A percentile compares a stretch with the other conserved stretches of the same genome.
These are phyloP conservation scores for Didymella pinodella DNA, from an alignment of 2,329 filamentous ascomycete genomes.

Conservation along the genomic window DNA sequence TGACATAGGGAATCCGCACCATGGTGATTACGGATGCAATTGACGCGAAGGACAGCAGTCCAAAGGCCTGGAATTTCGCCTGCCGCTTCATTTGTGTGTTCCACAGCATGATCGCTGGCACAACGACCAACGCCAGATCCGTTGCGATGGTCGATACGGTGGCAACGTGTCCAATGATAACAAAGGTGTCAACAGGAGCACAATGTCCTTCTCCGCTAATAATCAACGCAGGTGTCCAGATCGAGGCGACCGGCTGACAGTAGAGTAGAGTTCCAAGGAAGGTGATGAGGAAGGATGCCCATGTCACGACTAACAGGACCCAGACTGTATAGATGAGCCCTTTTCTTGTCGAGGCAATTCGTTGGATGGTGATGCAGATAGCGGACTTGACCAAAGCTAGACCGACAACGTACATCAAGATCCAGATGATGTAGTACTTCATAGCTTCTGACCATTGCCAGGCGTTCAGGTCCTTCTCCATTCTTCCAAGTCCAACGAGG, in stretches of 20 bases:
- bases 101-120: constrained; percentile 34
- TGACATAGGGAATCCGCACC: constrained; percentile 33
- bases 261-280: constrained; percentile 33
- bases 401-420: constrained; percentile 34
- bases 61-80: constrained; percentile 33
- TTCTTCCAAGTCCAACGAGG: constrained; percentile 31
- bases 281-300: constrained; percentile 34
- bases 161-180: constrained; percentile 33
- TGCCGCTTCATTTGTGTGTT: constrained; percentile 37
- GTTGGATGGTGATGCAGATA: constrained; percentile 36
- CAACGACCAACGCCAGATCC: constrained; percentile 30
- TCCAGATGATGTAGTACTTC: constrained; percentile 40
- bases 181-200: constrained; percentile 28
- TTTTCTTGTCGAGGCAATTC: constrained; percentile 33
- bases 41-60: constrained; percentile 32
- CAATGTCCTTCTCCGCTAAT: constrained; percentile 26
- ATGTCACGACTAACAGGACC: constrained; percentile 27
- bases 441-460: constrained; percentile 32
- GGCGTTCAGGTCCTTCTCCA: constrained; percentile 27
- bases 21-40: constrained; percentile 24
- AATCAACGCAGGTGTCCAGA: constrained; percentile 26
- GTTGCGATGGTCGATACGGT: constrained; percentile 34
- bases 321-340: constrained; percentile 28
- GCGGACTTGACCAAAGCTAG: constrained; percentile 36
- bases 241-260: constrained; percentile 27